Conservation (phyloP, 345 rosid species). For the Gynandropsis gynandra region DNA sequence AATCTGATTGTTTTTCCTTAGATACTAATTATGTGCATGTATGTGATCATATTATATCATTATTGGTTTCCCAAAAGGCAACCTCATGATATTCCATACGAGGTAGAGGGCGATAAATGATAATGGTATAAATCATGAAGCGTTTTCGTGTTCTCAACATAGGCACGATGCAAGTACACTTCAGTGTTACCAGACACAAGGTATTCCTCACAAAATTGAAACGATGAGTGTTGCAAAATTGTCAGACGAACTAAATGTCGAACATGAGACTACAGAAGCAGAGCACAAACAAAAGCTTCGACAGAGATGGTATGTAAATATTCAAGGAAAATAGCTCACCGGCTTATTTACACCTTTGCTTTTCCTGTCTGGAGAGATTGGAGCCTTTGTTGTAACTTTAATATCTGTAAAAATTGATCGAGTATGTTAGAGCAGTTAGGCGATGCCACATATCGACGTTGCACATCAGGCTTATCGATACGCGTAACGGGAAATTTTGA, state of each 20-base stretch:
- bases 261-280: conserved; percentile 11
- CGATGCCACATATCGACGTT: no score
- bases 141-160: conserved; percentile 1
- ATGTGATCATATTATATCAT: no score
- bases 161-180: neutral
- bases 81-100: no score
- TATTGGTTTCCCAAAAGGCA: no score
- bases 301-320: conserved; percentile 13
- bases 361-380: conserved; percentile 87
- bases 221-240: conserved; percentile 6
- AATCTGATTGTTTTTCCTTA: no score
- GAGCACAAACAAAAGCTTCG: conserved; percentile 1
- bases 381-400: conserved; percentile 75
- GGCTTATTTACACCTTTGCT: conserved; percentile 54
- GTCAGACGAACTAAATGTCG: conserved; percentile 8
- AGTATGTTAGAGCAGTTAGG: no score
- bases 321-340: neutral
- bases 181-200: neutral
- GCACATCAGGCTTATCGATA: no score
- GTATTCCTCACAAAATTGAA: conserved; percentile 18
- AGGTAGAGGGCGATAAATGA: no score
- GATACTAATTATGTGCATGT: no score
- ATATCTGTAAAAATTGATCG: conserved; percentile 39
- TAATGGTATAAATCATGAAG: no score
- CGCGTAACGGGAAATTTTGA: no score